phyloP scores from a whole-genome alignment of 2,329 filamentous ascomycete genomes.

The Xylariaceae sp. region DNA sequence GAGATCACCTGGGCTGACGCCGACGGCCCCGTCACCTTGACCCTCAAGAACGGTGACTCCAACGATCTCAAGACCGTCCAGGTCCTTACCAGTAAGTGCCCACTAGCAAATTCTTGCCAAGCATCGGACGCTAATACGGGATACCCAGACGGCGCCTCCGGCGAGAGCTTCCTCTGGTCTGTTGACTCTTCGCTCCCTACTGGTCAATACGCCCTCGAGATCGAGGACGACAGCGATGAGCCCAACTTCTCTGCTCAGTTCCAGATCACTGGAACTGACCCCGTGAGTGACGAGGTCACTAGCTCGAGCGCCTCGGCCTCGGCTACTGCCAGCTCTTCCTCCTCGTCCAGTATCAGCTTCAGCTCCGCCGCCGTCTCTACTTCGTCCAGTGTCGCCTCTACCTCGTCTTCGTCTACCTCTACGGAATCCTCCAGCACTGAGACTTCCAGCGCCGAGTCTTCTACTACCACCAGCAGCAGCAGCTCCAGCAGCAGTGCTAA shows the following conservation, averaged over 20 bases:
- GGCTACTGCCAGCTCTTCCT: conserved; percentile 14
- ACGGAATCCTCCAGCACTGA: not conserved
- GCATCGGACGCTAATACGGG: conserved; percentile 9
- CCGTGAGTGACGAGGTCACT: not conserved
- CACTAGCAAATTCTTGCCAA: not conserved
- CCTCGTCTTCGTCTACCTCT: conserved; percentile 1
- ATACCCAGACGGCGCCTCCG: conserved; percentile 32
- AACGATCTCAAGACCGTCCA: conserved; percentile 34
- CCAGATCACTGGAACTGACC: conserved; percentile 28
- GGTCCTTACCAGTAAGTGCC: conserved; percentile 35
- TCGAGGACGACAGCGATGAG: conserved; percentile 35
- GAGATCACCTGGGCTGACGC: conserved; percentile 40
- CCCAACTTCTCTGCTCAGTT: conserved; percentile 43
- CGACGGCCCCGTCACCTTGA: conserved; percentile 39
- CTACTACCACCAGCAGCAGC: not conserved
- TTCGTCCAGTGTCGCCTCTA: not conserved
- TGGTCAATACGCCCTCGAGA: conserved; percentile 43
- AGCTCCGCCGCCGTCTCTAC: conserved; percentile 11
- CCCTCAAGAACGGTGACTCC: conserved; percentile 36
- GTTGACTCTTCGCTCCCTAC: conserved; percentile 34
- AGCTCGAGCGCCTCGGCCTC: not conserved
- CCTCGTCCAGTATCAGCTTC: conserved; percentile 11
- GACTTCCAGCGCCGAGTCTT: not conserved
- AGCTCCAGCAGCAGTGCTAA: not conserved
- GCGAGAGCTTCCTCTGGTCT: conserved; percentile 37